phyloP scores from a whole-genome alignment of 495 filamentous ascomycete species.

The Parathielavia hyrcaniae region DNA sequence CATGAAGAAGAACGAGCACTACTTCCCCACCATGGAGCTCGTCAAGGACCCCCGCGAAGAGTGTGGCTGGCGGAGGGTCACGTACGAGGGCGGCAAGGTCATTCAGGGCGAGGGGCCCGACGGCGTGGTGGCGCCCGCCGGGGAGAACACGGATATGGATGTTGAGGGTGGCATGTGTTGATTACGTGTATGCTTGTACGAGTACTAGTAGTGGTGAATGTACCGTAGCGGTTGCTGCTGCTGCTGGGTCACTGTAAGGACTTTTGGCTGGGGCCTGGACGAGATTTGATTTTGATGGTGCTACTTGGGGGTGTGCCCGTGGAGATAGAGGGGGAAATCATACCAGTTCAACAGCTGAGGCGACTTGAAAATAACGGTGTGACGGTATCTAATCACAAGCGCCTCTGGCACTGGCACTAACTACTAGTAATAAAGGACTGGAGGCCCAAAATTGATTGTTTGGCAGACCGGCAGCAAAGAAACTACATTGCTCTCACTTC shows the following conservation, averaged over 20 bases:
- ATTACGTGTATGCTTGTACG: neutral
- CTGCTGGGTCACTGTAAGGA: neutral
- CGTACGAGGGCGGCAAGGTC: slow-evolving; percentile 56
- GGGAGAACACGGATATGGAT: slow-evolving; percentile 29
- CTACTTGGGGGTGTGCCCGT: too few relatives aligned
- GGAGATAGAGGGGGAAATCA: too few relatives aligned
- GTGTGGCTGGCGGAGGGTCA: slow-evolving; percentile 65
- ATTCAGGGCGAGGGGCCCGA: slow-evolving; percentile 45
- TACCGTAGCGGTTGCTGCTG: neutral
- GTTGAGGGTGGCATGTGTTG: slow-evolving; percentile 20
- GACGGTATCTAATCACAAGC: too few relatives aligned
- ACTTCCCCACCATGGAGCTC: slow-evolving; percentile 89
- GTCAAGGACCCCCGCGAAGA: slow-evolving; percentile 60
- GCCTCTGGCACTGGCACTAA: too few relatives aligned
- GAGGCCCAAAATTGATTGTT: too few relatives aligned
- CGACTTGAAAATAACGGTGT: too few relatives aligned
- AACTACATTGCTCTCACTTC: slow-evolving; percentile 1
- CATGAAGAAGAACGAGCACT: slow-evolving; percentile 99
- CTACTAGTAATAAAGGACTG: too few relatives aligned
- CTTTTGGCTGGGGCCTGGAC: too few relatives aligned
- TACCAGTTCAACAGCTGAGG: too few relatives aligned
- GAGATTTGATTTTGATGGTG: too few relatives aligned
- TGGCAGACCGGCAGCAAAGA: too few relatives aligned
- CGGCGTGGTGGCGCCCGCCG: slow-evolving; percentile 32
- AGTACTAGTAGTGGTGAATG: neutral